Evolutionary conservation across 179 eudicot species (phyloP), one percentile per base, ranked within the genome.

Genomic region (Amaranthus tricolor): DNA sequence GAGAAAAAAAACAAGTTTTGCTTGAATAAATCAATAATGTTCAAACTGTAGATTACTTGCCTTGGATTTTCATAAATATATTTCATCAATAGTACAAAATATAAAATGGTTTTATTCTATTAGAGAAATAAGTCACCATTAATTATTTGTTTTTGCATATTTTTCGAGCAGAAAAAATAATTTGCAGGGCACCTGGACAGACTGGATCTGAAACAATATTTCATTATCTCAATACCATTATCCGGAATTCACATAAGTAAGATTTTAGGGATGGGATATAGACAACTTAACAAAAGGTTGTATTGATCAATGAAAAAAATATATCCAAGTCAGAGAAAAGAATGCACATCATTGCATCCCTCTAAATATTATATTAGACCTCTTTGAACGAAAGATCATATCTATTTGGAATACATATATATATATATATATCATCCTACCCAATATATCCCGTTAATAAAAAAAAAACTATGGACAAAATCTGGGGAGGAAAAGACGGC

Each of bases 301-400:
- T 24, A 24, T 24, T 24, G 31, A 24, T 24, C 31, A 24, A 24
- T 24, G 31, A 24, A 24, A 24, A 62, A 73, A 16, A 48, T 43
- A 68, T 45, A 70, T 45, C 59, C 31, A 53, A 75, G 60, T 63
- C 74, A 54, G 63, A 71, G 51, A 20, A 52, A 77, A 80, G 73
- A 60, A 59, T 57, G 79, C 72, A 75, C 80, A 80, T 68, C 64
- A 45, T 63, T 66, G 24, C 24, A 31, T 59, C 53, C 56, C 66
- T 45, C 69, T 52, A 68, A 24, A 24, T 24, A 24, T 1, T 24
- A 24, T 24, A 55, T 47, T 66, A 66, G 76, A 72, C 54, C 69
- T 45, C 31, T 71, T 48, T 56, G 48, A 43, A 58, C 50, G 61
- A 50, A 80, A 77, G 48, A 45, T 64, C 65, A 20, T 79, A 62